A percentile compares a stretch with the other conserved stretches of the same genome.
phyloP scores from a whole-genome alignment of 108 stramenopile genomes.

The Cyclostephanos invisitatus region DNA sequence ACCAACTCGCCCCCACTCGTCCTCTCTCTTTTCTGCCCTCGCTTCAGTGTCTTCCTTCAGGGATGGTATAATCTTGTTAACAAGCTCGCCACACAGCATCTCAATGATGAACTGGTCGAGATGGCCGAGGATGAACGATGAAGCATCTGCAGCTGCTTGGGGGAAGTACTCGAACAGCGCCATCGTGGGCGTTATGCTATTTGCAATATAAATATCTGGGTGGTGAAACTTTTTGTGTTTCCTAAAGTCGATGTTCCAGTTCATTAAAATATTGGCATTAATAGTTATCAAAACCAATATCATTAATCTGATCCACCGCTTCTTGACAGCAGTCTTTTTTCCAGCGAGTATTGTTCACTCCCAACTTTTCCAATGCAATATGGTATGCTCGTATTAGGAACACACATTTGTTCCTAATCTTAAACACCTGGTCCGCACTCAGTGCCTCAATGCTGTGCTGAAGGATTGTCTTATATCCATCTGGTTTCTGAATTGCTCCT shows the following conservation, averaged over 20 bases:
- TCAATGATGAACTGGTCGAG: background rate
- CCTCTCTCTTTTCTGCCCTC: no score
- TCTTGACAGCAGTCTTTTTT: background rate
- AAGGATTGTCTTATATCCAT: background rate
- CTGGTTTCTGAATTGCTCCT: background rate
- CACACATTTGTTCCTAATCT: slow-evolving; percentile 1
- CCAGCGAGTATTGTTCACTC: background rate
- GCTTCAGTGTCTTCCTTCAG: background rate
- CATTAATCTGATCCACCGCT: background rate
- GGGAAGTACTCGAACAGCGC: slow-evolving; percentile 9
- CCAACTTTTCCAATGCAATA: slow-evolving; percentile 1
- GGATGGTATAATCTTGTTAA: background rate
- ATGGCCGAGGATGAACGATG: slow-evolving; percentile 3
- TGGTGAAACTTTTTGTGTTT: background rate
- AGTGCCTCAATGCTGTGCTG: background rate
- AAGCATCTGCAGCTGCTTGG: background rate
- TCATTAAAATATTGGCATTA: background rate
- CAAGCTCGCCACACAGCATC: slow-evolving; percentile 5
- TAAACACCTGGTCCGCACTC: background rate
- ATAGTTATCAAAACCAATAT: background rate
- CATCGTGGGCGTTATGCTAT: background rate
- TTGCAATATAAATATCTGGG: background rate
- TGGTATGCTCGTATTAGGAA: background rate
- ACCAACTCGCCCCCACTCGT: no score
- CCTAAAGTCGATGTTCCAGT: background rate